Base-by-base conservation (phyloP, 768 basidiomycete genomes). In the Pilatotrama ljubarskyi region DNA sequence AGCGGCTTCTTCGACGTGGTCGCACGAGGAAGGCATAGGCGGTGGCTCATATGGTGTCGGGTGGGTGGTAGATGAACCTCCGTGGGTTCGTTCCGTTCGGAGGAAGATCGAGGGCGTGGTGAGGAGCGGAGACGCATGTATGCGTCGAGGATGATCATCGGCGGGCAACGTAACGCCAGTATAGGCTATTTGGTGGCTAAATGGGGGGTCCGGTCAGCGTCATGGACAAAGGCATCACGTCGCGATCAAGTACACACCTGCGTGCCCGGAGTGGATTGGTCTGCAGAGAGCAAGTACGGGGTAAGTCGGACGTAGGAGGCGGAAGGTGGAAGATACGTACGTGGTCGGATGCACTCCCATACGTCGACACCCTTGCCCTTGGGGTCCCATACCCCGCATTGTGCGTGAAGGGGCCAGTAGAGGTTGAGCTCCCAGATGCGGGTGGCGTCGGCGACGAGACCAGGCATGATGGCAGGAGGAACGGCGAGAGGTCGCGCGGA, bases 351-450 rank as follows among this genome's bases (percentile, higher is more conserved):
- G 69, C 88, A 90, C 67, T 90, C 87, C 87, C 87, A 90, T 55
- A 90, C 81, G 56, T 88, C 86, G 41, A 90, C 88, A 25, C 85
- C 83, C 40, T 83, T 81, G 52, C 82, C 78, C 72, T 79, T 81
- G 22, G 82, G 73, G 72, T 90, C 85, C 88, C 87, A 90, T 14
- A 86, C 78, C 55, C 84, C 84, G 70, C 88, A 90, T 68, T 90
- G 88, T 60, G 83, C 82, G 70, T 82, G 79, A 43, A 84, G 63
- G 22, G 78, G 66, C 88, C 88, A 90, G 71, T 84, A 76, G 41
- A 86, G 76, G 69, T 86, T 85, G 67, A 79, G 66, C 70, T 88
- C 87, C 87, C 87, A 90, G 38, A 88, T 84, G 55, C 84, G 77
- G 1, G 87, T 90, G 22, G 86, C 84, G 66, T 85, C 84, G 67